Evolutionary conservation across 768 basidiomycete genomes (phyloP).

Genomic region (Trametes maxima): DNA sequence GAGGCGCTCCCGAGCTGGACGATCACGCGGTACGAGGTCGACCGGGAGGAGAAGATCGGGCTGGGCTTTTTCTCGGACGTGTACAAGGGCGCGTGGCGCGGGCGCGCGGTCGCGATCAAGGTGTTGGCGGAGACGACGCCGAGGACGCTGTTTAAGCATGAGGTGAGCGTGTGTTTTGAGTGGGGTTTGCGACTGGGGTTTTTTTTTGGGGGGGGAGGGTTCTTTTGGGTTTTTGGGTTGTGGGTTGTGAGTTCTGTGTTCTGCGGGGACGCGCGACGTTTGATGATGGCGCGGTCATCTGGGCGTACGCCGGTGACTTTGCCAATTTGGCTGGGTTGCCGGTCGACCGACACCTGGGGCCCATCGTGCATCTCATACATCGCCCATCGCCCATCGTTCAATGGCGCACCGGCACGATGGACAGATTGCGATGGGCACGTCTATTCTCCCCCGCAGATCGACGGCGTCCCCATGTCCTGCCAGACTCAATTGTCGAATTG

Average conservation of each 20-base stretch:
- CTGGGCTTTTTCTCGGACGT: constrained; percentile 78
- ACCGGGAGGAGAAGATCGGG: constrained; percentile 68
- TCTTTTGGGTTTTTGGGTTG: too few relatives aligned
- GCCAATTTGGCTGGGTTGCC: too few relatives aligned
- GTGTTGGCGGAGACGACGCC: constrained; percentile 65
- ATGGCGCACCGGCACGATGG: background rate
- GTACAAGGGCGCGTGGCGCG: constrained; percentile 75
- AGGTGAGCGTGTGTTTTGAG: constrained; percentile 7
- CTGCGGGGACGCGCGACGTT: too few relatives aligned
- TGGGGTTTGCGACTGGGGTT: too few relatives aligned
- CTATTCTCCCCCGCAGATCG: too few relatives aligned
- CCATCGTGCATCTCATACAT: too few relatives aligned
- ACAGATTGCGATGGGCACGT: background rate
- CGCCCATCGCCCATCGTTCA: too few relatives aligned
- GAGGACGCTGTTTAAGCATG: constrained; percentile 53
- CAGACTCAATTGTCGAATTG: background rate
- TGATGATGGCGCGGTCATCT: background rate
- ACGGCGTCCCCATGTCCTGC: too few relatives aligned
- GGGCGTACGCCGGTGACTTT: background rate
- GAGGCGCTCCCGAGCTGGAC: constrained; percentile 67
- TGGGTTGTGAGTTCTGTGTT: too few relatives aligned
- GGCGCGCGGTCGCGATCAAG: constrained; percentile 69
- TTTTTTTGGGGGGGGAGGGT: too few relatives aligned
- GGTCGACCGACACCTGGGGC: too few relatives aligned
- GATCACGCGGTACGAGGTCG: constrained; percentile 81